Evolutionary conservation across 805 yeast genomes (phyloP), one percentile per base, ranked within the genome.

Genomic region (Ogataea pini): DNA sequence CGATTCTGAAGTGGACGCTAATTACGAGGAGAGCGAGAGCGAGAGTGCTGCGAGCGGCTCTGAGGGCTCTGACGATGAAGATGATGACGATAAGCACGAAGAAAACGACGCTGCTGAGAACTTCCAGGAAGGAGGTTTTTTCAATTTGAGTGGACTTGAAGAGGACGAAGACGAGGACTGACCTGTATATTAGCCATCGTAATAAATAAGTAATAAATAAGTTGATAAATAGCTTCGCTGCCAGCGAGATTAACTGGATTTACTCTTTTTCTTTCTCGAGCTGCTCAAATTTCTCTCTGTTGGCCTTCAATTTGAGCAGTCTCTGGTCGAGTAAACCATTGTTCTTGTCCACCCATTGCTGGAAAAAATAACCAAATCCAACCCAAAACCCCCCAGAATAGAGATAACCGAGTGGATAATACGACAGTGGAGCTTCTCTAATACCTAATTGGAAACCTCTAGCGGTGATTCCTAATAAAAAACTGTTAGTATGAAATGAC

Each of bases 401-500:
- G 4, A 68, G 65, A 49, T 70, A 74, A 14, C 76, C 78, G 49
- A 65, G 44, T 40, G 73, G 76, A 44, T 67, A 63, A 48, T 61
- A 61, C 4, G 62, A 48, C 49, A 69, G 57, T 24, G 77, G 74
- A 47, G 68, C 69, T 52, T 72, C 69, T 55, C 72, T 64, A 25
- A 75, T 61, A 29, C 78, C 78, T 49, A 70, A 50, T 57, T 75
- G 79, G 54, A 69, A 70, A 3, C 72, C 74, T 64, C 79, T 72
- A 10, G 69, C 75, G 31, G 66, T 59, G 27, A 69, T 67, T 40
- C 78, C 76, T 70, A 12, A 10, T 22, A 16, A n/a, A 3, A 4
- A 14, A 17, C n/a, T 17, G 24, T 17, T 34, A 36, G 27, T 19
- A n/a, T 28, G n/a, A n/a, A 22, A 22, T 22, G 8, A 8, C 25